These are phyloP conservation scores for Vitis rupestris DNA, from an alignment of 164 flowering plant species.

Conservation along the genomic window DNA sequence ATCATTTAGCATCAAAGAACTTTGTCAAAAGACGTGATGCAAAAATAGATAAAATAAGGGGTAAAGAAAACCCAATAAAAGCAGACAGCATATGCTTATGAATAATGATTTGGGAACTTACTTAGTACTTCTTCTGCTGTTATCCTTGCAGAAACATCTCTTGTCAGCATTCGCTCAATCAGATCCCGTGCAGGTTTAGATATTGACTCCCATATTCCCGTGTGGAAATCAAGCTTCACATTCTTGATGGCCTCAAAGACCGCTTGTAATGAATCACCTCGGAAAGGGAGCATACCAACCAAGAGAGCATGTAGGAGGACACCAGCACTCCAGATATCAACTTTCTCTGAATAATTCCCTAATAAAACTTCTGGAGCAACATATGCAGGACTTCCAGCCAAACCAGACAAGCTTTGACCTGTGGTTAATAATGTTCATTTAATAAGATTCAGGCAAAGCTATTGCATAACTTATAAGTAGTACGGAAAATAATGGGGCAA, in stretches of 20 bases:
- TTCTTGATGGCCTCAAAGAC: constrained; percentile 89
- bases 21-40: no score
- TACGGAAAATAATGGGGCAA: background rate
- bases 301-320: constrained; percentile 87
- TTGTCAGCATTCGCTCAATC: constrained; percentile 71
- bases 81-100: no score
- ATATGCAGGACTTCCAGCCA: constrained; percentile 97
- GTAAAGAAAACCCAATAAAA: no score
- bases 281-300: constrained; percentile 78
- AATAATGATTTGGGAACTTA: constrained; percentile 33
- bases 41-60: no score
- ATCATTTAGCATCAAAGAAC: background rate
- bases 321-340: constrained; percentile 97
- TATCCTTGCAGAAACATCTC: constrained; percentile 76
- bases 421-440: constrained; percentile 18
- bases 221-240: constrained; percentile 63
- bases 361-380: constrained; percentile 92
- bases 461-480: background rate
- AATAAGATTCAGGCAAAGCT: background rate
- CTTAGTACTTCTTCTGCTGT: constrained; percentile 89
- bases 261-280: constrained; percentile 75
- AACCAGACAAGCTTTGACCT: constrained; percentile 88
- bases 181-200: constrained; percentile 90
- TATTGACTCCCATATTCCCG: constrained; percentile 75
- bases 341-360: constrained; percentile 88